Conservation (phyloP, 768 basidiomycete genomes). For the Austroboletus eburneus region DNA sequence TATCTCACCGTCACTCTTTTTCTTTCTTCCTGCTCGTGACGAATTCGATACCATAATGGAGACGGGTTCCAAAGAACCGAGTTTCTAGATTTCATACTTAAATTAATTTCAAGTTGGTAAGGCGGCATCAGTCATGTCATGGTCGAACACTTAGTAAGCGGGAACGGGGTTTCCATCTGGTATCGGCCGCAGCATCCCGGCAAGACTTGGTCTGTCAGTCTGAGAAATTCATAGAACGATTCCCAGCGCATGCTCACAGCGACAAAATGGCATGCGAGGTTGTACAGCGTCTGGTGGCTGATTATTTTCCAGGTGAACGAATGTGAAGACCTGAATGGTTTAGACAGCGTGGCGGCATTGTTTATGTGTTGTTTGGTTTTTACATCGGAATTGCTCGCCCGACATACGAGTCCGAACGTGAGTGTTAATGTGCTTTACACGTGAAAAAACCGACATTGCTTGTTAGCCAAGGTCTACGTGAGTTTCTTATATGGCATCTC, state of each 20-base stretch:
- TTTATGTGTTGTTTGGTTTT: constrained; percentile 35
- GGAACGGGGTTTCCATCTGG: too few relatives aligned
- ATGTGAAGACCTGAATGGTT: constrained; percentile 4
- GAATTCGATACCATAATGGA: too few relatives aligned
- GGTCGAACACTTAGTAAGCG: too few relatives aligned
- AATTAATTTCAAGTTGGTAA: too few relatives aligned
- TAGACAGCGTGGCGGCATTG: constrained; percentile 12
- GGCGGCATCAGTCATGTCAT: too few relatives aligned
- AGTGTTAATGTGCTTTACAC: constrained; percentile 27
- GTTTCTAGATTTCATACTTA: too few relatives aligned
- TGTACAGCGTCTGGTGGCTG: constrained; percentile 72
- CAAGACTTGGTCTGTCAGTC: too few relatives aligned
- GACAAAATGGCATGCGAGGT: constrained; percentile 84
- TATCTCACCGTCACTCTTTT: too few relatives aligned
- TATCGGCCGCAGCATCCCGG: too few relatives aligned
- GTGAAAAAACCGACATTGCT: constrained; percentile 3
- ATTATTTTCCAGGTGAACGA: constrained; percentile 52
- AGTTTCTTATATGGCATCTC: constrained; percentile 34
- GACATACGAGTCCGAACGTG: constrained; percentile 76
- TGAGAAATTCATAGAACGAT: too few relatives aligned
- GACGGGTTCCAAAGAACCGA: too few relatives aligned
- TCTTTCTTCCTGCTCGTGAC: too few relatives aligned
- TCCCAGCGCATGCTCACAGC: constrained; percentile 79
- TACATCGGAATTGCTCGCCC: constrained; percentile 26
- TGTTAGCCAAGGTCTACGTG: constrained; percentile 76